phyloP scores from a whole-genome alignment of 2,329 filamentous ascomycete species.

The Fusarium dlaminii region DNA sequence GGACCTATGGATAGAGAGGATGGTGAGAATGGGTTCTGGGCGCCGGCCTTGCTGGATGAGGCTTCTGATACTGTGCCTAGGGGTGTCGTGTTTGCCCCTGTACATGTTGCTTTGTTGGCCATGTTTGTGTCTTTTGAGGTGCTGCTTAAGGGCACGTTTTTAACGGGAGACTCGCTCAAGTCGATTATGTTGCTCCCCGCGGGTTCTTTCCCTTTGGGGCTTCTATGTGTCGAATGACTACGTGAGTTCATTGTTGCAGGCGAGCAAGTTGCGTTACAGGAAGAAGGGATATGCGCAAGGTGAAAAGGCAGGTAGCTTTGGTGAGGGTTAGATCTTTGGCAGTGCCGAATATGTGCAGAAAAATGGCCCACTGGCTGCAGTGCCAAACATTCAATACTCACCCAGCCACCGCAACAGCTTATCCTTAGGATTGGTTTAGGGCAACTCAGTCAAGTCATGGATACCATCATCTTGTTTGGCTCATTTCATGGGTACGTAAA shows the following conservation, averaged over 20 bases:
- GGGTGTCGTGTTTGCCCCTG: accelerated
- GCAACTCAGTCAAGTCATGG: background rate
- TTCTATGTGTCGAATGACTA: accelerated
- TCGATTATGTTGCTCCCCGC: accelerated
- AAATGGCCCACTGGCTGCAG: background rate
- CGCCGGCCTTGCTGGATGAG: accelerated
- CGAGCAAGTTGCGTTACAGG: background rate
- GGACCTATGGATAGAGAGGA: background rate
- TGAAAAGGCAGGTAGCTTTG: background rate
- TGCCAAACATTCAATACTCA: accelerated
- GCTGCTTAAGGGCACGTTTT: accelerated
- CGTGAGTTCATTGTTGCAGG: background rate
- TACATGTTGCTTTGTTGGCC: accelerated
- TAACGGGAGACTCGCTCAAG: background rate
- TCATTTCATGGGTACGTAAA: background rate
- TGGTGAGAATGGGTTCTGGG: background rate
- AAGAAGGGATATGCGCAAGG: background rate
- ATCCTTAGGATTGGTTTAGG: background rate
- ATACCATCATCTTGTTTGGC: background rate
- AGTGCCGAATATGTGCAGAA: background rate
- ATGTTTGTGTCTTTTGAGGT: background rate
- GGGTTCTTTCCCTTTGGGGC: background rate
- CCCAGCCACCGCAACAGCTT: background rate
- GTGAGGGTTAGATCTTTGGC: background rate
- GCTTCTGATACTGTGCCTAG: background rate